Evolutionary conservation across 1,139 yeast genomes (phyloP).

Genomic region (Saccharomyces hybrid): DNA sequence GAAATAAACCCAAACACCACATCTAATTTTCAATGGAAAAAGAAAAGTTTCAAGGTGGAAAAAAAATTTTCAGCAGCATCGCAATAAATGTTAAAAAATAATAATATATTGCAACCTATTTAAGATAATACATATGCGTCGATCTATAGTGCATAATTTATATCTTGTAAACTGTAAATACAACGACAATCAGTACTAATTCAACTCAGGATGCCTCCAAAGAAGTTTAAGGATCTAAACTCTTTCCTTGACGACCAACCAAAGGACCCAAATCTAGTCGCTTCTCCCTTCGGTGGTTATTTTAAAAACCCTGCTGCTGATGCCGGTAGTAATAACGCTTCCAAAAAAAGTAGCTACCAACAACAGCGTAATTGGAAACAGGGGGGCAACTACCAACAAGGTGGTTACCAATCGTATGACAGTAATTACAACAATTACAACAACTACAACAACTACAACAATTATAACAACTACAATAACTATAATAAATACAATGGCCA

Average conservation of each 20-base stretch:
- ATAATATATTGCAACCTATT: not conserved
- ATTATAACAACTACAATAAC: constrained; percentile 5
- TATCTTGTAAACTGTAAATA: not conserved
- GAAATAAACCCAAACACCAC: not conserved
- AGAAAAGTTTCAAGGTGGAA: not conserved
- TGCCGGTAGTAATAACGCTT: not conserved
- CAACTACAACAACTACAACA: constrained; percentile 5
- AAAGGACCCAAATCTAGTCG: constrained; percentile 24
- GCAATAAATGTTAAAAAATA: not conserved
- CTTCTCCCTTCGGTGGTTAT: constrained; percentile 31
- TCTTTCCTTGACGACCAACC: constrained; percentile 28
- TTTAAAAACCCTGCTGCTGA: constrained; percentile 17
- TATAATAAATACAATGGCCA: constrained; percentile 6
- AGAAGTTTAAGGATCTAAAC: constrained; percentile 28
- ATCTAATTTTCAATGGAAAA: not conserved
- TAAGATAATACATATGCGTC: not conserved
- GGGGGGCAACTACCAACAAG: constrained; percentile 11
- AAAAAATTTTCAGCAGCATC: not conserved
- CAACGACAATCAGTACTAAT: not conserved
- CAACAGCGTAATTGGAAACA: constrained; percentile 19
- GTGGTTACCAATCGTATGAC: constrained; percentile 12
- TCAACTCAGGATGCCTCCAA: constrained; percentile 27
- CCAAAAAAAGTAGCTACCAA: constrained; percentile 16
- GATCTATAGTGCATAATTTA: not conserved
- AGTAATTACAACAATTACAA: constrained; percentile 5